Percentiles rank a stretch among this genome's conserved stretches.
Evolutionary conservation across 768 basidiomycete species (phyloP).

Genomic region (Boletus tomentosulus): DNA sequence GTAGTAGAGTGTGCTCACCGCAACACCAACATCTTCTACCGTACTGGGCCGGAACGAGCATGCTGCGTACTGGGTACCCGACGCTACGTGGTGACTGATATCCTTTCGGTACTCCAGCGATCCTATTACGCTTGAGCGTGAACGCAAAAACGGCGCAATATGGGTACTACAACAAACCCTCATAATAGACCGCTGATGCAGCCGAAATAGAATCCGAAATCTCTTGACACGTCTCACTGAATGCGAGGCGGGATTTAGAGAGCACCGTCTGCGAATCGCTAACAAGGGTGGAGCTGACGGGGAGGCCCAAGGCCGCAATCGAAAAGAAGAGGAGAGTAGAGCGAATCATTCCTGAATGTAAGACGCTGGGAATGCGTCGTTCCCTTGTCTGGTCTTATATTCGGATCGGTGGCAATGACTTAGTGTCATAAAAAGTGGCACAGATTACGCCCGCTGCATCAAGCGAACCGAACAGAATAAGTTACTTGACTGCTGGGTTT

Average conservation of each 20-base stretch:
- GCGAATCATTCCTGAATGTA: background rate
- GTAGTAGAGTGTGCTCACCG: conserved; percentile 29
- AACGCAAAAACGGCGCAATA: background rate
- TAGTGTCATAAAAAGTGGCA: too few relatives aligned
- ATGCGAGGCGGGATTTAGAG: background rate
- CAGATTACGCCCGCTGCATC: too few relatives aligned
- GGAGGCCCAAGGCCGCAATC: too few relatives aligned
- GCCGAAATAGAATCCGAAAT: conserved; percentile 39
- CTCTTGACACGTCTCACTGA: conserved; percentile 26
- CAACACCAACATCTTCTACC: conserved; percentile 43
- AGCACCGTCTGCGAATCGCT: background rate
- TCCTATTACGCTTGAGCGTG: background rate
- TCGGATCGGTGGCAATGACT: too few relatives aligned
- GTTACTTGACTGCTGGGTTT: too few relatives aligned
- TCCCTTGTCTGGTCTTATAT: too few relatives aligned
- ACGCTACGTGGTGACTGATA: conserved; percentile 45
- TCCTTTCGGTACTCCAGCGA: conserved; percentile 35
- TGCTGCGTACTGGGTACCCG: conserved; percentile 39
- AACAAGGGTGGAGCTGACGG: background rate
- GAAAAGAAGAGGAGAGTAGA: background rate
- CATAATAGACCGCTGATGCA: conserved; percentile 43
- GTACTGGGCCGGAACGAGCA: conserved; percentile 59
- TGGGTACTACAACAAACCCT: conserved; percentile 25
- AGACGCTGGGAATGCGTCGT: too few relatives aligned
- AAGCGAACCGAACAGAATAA: too few relatives aligned